Base-by-base conservation (phyloP, 371 early-diverging fungal genomes). In the Basidiobolus meristosporus region DNA sequence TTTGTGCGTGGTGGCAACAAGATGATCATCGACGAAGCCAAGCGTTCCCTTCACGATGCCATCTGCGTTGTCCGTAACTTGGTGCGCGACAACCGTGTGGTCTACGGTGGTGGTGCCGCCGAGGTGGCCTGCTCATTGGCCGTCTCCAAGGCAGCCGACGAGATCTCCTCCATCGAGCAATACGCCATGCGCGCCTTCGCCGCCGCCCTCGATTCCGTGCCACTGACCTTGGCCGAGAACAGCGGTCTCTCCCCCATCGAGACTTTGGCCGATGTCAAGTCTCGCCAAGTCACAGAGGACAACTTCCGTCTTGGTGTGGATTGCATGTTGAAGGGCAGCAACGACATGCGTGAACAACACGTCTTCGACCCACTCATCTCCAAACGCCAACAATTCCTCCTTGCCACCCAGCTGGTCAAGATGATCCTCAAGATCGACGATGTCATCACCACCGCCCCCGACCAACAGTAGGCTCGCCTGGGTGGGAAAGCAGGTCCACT, bases 1-100 rank as follows among this genome's bases (percentile, higher is more conserved):
- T 85, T 99, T 58, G 87, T 98, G 21, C 79, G 98, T 46, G 99
- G 99, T 50, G 95, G 95, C 45, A 99, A 93, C 72, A 90, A 98
- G 59, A 95, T 97, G 92, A 92, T 98, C 42, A 92, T 99, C 49
- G 99, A 98, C 58, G 99, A 99, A 62, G 98, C 98, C 51, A 95
- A 98, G 70, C 81, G 99, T 41, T 88, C 91, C 40, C 71, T 99
- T 30, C 92, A 92, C 54, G 99, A 99, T 63, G 99, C 99, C 29
- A 86, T 99, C 50, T 98, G 98, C 56, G 98, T 95, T 39, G 98
- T 98, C 22, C 85, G 99, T 51, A 99, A 98, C 62, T 65, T 99
- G 48, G 75, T 98, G 31, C 70, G 77, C 39, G 90, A 96, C 60
- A 90, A 89, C 69, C 86, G 91, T 46, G 88, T 99, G 32, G 98